Base-by-base conservation (phyloP, 192 early-diverging fungal genomes). In the Funneliformis geosporum region DNA sequence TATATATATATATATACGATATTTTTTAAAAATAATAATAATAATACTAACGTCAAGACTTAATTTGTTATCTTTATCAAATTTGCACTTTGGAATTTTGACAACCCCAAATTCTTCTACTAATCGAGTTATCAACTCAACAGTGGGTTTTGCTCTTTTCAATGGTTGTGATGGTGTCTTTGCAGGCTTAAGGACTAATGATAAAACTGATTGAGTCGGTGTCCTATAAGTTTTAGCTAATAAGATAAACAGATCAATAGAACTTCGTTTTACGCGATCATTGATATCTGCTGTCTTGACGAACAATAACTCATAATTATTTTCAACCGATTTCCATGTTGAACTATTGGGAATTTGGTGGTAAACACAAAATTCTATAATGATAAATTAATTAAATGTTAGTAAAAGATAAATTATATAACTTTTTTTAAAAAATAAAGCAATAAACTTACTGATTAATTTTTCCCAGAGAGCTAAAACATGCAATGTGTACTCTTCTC, bases 241-340 rank as follows among this genome's bases (percentile, higher is more conserved):
- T 61, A 83, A 75, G 25, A 88, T 76, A 38, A 91, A 84, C 40
- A 89, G 40, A 46, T 90, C 84, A 2, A 84, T 67, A 14, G 86
- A 68, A 27, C 68, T 71, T 78, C 90, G 86, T 47, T 84, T 86
- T 14, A 91, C 80, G 9, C 91, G 85, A 9, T 88, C 76, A 65
- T 92, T 92, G 73, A 88, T 80, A 81, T 93, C 91, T 1, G 84
- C 83, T 18, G 86, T 79, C 69, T 90, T 89, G n/a, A 74, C 59
- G 42, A 93, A 81, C 25, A 93, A 81, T 9, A 80, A 62, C 23
- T 88, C 79, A 60, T 89, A 76, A 11, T 87, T 80, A 2, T 70
- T 76, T 18, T 93, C 89, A 77, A 91, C 70, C 28, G 85, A 81
- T 59, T 80, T 83, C 65, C 84, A 89, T 0, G 84, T 82, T 9